These are phyloP conservation scores for Pachysandra terminalis DNA, from an alignment of 164 flowering plant species.

Conservation along the genomic window DNA sequence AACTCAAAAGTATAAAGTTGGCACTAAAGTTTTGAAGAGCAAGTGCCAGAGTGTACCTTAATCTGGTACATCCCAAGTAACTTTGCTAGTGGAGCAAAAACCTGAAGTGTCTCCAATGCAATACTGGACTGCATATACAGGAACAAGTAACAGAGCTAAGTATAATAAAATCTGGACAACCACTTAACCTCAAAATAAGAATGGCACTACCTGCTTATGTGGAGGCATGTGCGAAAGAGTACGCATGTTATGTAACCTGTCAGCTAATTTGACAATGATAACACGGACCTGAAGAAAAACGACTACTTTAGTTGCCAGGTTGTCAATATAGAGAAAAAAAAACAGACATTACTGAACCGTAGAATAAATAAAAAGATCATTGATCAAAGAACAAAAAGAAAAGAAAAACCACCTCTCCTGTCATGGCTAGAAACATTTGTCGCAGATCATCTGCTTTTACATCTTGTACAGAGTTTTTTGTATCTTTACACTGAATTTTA, in stretches of 20 bases:
- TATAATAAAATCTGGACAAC: slow-evolving; percentile 1
- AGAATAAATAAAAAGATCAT: background rate
- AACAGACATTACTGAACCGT: background rate
- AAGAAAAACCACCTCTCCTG: slow-evolving; percentile 67
- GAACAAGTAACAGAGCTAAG: slow-evolving; percentile 5
- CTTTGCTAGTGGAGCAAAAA: slow-evolving; percentile 98
- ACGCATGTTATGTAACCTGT: slow-evolving; percentile 98
- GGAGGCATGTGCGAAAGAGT: slow-evolving; percentile 96
- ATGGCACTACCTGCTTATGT: slow-evolving; percentile 76
- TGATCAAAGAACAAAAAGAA: background rate
- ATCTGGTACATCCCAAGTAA: slow-evolving; percentile 96
- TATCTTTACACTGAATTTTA: slow-evolving; percentile 70
- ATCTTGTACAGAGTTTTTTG: slow-evolving; percentile 72
- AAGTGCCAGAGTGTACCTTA: slow-evolving; percentile 48
- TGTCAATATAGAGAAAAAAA: background rate
- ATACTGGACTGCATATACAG: slow-evolving; percentile 69
- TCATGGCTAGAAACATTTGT: slow-evolving; percentile 99
- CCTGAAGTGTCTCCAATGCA: slow-evolving; percentile 90
- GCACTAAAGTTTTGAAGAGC: background rate
- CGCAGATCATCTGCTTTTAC: slow-evolving; percentile 97
- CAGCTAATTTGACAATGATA: slow-evolving; percentile 97
- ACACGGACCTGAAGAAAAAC: slow-evolving; percentile 79
- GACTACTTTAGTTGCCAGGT: background rate
- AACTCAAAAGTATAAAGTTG: slow-evolving; percentile 3
- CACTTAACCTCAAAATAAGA: slow-evolving; percentile 5